Evolutionary conservation across 2,329 filamentous ascomycete genomes (phyloP), one percentile per base, ranked within the genome.

Genomic region (Aspergillus candidus): DNA sequence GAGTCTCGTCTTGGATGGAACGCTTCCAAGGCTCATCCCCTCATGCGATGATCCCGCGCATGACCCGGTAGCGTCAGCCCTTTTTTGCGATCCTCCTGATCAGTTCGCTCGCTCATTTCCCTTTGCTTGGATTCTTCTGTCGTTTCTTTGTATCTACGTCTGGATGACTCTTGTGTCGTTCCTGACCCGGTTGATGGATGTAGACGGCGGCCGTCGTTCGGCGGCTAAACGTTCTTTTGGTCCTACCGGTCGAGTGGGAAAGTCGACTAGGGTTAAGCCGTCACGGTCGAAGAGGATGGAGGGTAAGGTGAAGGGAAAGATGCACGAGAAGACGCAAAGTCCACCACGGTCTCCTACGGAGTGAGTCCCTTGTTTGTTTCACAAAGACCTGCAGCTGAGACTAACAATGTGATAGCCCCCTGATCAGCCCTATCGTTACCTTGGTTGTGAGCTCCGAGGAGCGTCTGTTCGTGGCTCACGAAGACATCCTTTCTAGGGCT

Each of bases 221-320:
- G 95, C 95, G 88, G 94, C 95, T 78, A 94, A 89, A 75, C 88
- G 88, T 68, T 90, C 89, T 63, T 90, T 93, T 73, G 78, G 83
- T 68, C 83, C 84, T 58, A 84, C 83, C 69, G 84, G 91, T 70
- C 86, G 89, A 63, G 86, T 90, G 69, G 86, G 88, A 74, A 96
- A 95, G 82, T 78, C 85, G 71, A 78, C 82, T 68, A 90, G 88
- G 77, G 77, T 27, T 10, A 27, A 27, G 22, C 22, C 22, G 22
- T 27, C 22, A 27, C 6, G 85, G 68, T 64, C 70, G 61, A 88
- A 84, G 76, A 93, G 84, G 77, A 79, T 76, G 56, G 79, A 79
- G 67, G 82, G 85, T 76, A 78, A 82, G 62, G 77, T 82, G 70
- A 93, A 90, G 78, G 75, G 83, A 78, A 93, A 87, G 80, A 77